Evolutionary conservation across 176 grass and related monocot genomes (phyloP).

Genomic region (Juncus inflexus): DNA sequence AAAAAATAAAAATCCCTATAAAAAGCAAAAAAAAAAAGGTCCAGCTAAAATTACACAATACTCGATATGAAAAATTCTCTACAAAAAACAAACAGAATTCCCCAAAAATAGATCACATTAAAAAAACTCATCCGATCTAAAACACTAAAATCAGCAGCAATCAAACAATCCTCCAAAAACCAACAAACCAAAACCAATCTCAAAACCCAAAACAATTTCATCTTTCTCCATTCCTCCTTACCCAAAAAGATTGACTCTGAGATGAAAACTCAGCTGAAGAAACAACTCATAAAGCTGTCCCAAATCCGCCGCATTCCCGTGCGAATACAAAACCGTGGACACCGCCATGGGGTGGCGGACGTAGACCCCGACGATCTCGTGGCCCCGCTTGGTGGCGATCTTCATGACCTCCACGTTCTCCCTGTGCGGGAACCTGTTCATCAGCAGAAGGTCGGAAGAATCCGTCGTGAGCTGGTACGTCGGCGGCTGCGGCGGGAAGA

Average conservation of each 20-base stretch:
- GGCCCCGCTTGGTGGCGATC: slow-evolving; percentile 51
- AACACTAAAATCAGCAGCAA: slow-evolving; percentile 14
- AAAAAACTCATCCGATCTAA: slow-evolving; percentile 15
- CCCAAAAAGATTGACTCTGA: slow-evolving; percentile 84
- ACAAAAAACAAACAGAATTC: slow-evolving; percentile 4
- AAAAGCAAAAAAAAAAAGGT: too few relatives aligned
- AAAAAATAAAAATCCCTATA: too few relatives aligned
- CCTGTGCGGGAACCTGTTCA: slow-evolving; percentile 57
- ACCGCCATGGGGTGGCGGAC: slow-evolving; percentile 69
- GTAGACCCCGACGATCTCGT: slow-evolving; percentile 61
- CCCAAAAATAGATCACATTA: slow-evolving; percentile 1
- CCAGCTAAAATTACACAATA: neutral
- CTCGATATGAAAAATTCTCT: slow-evolving; percentile 1
- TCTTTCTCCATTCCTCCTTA: slow-evolving; percentile 10
- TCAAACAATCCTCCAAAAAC: slow-evolving; percentile 17
- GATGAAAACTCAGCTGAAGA: slow-evolving; percentile 80
- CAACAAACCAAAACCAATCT: neutral
- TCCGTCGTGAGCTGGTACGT: slow-evolving; percentile 65
- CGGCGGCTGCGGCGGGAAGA: slow-evolving; percentile 85
- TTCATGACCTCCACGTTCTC: slow-evolving; percentile 87
- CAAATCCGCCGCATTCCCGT: slow-evolving; percentile 89
- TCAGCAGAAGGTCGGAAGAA: slow-evolving; percentile 41
- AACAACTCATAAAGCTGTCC: slow-evolving; percentile 92
- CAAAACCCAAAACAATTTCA: slow-evolving; percentile 11
- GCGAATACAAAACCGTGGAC: slow-evolving; percentile 77